These are phyloP conservation scores for Cokeromyces recurvatus DNA, from an alignment of 371 early-diverging fungal genomes.

Conservation along the genomic window DNA sequence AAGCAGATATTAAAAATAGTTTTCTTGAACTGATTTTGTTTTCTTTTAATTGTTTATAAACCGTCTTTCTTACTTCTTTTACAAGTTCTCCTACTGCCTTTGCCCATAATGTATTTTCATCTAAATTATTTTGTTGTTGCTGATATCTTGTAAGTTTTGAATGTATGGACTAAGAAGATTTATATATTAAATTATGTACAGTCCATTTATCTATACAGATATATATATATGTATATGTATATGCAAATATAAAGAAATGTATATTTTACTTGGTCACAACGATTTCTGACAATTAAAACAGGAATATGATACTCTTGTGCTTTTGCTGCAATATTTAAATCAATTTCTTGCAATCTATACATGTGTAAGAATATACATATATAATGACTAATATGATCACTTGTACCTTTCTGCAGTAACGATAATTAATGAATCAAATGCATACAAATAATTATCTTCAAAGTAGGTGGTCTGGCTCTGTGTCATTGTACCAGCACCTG, in stretches of 20 bases:
- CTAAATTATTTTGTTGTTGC: background rate
- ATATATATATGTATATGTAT: too few relatives aligned
- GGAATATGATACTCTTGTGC: slow-evolving; percentile 36
- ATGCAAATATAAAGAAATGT: background rate
- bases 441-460: slow-evolving; percentile 39
- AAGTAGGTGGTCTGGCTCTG: slow-evolving; percentile 35
- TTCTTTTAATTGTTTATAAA: slow-evolving; percentile 29
- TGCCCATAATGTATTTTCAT: slow-evolving; percentile 20
- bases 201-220: too few relatives aligned
- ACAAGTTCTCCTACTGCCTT: slow-evolving; percentile 36
- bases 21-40: slow-evolving; percentile 25
- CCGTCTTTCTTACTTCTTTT: slow-evolving; percentile 31
- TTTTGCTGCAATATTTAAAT: slow-evolving; percentile 31
- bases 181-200: too few relatives aligned
- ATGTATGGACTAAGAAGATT: slow-evolving; percentile 27
- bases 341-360: slow-evolving; percentile 29
- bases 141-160: slow-evolving; percentile 30
- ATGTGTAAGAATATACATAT: background rate
- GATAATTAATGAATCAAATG: slow-evolving; percentile 45
- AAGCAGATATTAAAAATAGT: slow-evolving; percentile 38
- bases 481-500: slow-evolving; percentile 34
- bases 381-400: too few relatives aligned
- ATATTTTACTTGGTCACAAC: slow-evolving; percentile 35
- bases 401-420: slow-evolving; percentile 41
- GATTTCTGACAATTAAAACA: slow-evolving; percentile 40